These are phyloP conservation scores for Atractiella rhizophila DNA, from an alignment of 768 basidiomycete species.

Conservation along the genomic window DNA sequence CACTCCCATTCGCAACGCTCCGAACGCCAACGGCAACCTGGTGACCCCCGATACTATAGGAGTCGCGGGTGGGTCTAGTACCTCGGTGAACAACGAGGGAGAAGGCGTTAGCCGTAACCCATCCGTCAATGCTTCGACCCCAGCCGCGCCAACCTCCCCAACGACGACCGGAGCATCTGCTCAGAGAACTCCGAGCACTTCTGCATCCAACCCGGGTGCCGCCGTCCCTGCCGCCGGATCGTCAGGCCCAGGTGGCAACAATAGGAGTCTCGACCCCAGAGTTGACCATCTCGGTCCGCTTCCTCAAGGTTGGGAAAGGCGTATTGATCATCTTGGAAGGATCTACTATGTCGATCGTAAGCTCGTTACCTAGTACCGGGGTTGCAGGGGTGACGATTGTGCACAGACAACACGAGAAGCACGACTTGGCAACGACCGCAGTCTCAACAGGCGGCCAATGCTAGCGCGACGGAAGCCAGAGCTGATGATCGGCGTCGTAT, in stretches of 20 bases:
- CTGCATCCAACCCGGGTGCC: conserved; percentile 15
- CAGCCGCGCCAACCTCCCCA: not conserved
- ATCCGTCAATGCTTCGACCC: no score
- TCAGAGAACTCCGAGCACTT: conserved; percentile 34
- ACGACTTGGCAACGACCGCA: conserved; percentile 95
- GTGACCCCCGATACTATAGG: no score
- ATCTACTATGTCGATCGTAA: conserved; percentile 98
- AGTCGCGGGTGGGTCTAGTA: no score
- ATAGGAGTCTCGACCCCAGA: conserved; percentile 67
- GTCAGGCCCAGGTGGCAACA: conserved; percentile 26
- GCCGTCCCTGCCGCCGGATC: conserved; percentile 23
- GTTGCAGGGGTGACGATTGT: no score
- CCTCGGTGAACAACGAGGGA: no score
- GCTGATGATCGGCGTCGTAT: conserved; percentile 55
- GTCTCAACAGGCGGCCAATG: conserved; percentile 47
- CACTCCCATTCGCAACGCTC: conserved; percentile 60
- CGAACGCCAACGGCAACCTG: conserved; percentile 19
- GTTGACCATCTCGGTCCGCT: conserved; percentile 82
- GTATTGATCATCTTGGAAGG: conserved; percentile 80
- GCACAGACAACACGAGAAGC: conserved; percentile 83
- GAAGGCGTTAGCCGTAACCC: no score
- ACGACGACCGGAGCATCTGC: conserved; percentile 7
- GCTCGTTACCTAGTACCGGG: no score
- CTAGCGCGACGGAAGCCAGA: conserved; percentile 36
- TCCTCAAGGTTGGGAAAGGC: conserved; percentile 82